A percentile compares a stretch with the other conserved stretches of the same genome.
phyloP scores from a whole-genome alignment of 768 basidiomycete genomes.

The Leccinum variicolor region DNA sequence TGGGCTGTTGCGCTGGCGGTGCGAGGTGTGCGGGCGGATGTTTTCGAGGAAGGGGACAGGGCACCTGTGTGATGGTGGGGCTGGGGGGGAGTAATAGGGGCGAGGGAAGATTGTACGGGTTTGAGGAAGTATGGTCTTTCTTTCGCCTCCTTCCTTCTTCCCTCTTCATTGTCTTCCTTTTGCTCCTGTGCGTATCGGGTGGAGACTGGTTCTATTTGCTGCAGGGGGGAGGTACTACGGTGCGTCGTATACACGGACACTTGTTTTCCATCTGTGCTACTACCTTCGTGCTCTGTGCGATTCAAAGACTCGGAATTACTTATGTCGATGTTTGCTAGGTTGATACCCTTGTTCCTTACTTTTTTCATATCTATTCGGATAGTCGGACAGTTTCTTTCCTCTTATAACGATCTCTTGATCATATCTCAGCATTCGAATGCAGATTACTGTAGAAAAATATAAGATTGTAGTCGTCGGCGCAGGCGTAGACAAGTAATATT shows the following conservation, averaged over 20 bases:
- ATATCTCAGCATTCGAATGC: background rate
- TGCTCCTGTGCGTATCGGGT: background rate
- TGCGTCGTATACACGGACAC: background rate
- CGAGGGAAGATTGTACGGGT: background rate
- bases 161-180: background rate
- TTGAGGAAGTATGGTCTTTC: background rate
- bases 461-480: background rate
- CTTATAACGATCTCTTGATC: background rate
- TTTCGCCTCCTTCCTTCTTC: background rate
- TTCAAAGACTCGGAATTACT: background rate
- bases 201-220: background rate
- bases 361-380: background rate
- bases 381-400: background rate
- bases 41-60: constrained; percentile 20
- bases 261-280: background rate
- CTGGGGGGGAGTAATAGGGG: background rate
- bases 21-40: constrained; percentile 7
- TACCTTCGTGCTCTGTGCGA: background rate
- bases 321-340: background rate
- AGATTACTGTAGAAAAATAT: background rate
- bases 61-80: constrained; percentile 6
- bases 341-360: background rate
- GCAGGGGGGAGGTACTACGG: background rate
- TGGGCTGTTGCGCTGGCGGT: constrained; percentile 15
- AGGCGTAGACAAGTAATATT: background rate